Evolutionary conservation across 345 rosid species (phyloP), one percentile per base, ranked within the genome.

Genomic region (Turritis glabra): DNA sequence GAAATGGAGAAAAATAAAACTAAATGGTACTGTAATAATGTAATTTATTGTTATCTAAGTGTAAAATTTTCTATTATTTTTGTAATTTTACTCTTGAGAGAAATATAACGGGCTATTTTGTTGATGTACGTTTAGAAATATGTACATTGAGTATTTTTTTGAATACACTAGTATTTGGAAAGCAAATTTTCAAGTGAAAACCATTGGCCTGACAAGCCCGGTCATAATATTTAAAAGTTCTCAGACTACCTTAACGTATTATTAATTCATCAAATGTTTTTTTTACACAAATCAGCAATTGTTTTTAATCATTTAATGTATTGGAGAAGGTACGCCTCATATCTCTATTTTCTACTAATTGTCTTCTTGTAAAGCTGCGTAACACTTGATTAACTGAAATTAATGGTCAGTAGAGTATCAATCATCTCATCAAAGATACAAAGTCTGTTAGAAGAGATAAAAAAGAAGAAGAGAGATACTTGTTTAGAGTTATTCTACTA

Each of bases 261-360:
- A n/a, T 4, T 43, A 41, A 14, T 44, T 44, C 21, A 43, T 43
- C 7, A n/a, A n/a, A n/a, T n/a, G n/a, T n/a, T n/a, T n/a, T n/a
- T n/a, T n/a, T n/a, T 7, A 46, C 23, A 8, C 30, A 65, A n/a
- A 63, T 50, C 48, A 35, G 33, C 23, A 66, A 23, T 8, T 23
- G 48, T 14, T 38, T 52, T 52, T 7, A 38, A 19, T 40, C 14
- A 26, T n/a, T 11, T 53, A 25, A 46, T 15, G 67, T 57, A 25
- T 21, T 21, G 37, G 25, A 71, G 11, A 71, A 47, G 59, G 59
- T 61, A 8, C 37, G 37, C 41, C 52, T 27, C 52, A 41, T 61
- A 72, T 50, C 52, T 61, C 26, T 30, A 15, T 30, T 47, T 13
- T 48, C 29, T 25, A 33, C 8, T 46, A 58, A 23, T 25, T 33